Base-by-base conservation (phyloP, 306 rosid genomes). In the Pyrus pyrifolia region DNA sequence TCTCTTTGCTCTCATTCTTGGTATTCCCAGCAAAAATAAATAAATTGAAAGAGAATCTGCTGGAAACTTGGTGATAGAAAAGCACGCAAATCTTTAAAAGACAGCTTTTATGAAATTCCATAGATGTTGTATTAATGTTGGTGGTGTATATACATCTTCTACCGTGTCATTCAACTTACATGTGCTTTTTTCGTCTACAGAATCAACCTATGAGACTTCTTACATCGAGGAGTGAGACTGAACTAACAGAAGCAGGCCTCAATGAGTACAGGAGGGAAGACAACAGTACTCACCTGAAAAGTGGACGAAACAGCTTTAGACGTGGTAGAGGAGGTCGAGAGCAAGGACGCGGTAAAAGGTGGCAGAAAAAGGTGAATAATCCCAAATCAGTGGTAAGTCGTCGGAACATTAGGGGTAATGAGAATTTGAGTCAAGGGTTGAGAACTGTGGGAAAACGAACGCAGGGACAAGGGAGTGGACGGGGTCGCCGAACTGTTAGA, bases 401-500 rank as follows among this genome's bases (percentile, higher is more conserved):
- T 4, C 84, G 71, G 51, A 89, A 80, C 67, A 75, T 75, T 30
- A 90, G 78, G 84, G 68, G 74, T 74, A 76, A 61, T 62, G 91
- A 79, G 67, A 89, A 71, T 82, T 58, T 83, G 29, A 85, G 71
- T 81, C 86, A 73, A 70, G 92, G 83, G 86, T 44, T 82, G 31
- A 87, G 87, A 85, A 90, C 79, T 58, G 88, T 83, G 65, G 91
- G 84, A 4, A 84, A 76, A 60, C 88, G 81, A 79, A 63, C 88
- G 25, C 90, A 77, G 64, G 90, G 88, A 71, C 90, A 85, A 75
- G 91, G 82, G 61, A 89, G 97, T 62, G 87, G 88, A 45, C 90
- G 99, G 60, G 98, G 99, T 13, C 98, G 90, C 58, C 93, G 99
- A 9, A 92, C 99, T 0, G 90, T 92, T 67, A 85, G 99, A 86